Evolutionary conservation across 108 stramenopile genomes (phyloP).

Genomic region (Chaetoceros muelleri): DNA sequence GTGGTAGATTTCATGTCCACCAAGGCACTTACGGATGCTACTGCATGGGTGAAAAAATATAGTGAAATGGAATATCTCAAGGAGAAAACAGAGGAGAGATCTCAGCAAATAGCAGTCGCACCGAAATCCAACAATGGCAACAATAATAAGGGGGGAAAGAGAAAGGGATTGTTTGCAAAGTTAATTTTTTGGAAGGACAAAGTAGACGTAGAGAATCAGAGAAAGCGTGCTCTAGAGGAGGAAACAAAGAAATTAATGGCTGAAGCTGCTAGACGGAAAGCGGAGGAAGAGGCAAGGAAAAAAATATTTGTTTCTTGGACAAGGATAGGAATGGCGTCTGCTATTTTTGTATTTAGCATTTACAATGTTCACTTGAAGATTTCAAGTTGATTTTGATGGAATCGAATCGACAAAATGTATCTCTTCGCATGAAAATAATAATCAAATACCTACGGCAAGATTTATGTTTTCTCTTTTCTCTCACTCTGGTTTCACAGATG

Average conservation of each 20-base stretch:
- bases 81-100: slow-evolving; percentile 1
- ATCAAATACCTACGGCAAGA: too few species aligned
- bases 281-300: neutral
- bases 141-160: neutral
- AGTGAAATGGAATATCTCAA: slow-evolving; percentile 34
- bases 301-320: neutral
- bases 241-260: neutral
- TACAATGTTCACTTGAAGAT: neutral
- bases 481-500: too few species aligned
- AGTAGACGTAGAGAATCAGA: neutral
- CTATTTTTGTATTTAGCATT: neutral
- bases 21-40: slow-evolving; percentile 53
- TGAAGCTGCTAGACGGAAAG: neutral
- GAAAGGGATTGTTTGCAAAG: neutral
- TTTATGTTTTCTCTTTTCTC: too few species aligned
- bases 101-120: neutral
- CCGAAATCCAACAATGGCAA: neutral
- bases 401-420: too few species aligned
- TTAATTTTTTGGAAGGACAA: neutral
- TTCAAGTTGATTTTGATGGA: too few species aligned
- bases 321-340: neutral
- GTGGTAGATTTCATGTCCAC: slow-evolving; percentile 43
- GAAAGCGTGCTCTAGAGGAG: neutral
- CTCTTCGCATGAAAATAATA: too few species aligned
- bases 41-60: slow-evolving; percentile 51